Percentiles rank a stretch among this genome's conserved stretches.
These are phyloP conservation scores for Eutrema yunnanense DNA, from an alignment of 345 rosid genomes.

Conservation along the genomic window DNA sequence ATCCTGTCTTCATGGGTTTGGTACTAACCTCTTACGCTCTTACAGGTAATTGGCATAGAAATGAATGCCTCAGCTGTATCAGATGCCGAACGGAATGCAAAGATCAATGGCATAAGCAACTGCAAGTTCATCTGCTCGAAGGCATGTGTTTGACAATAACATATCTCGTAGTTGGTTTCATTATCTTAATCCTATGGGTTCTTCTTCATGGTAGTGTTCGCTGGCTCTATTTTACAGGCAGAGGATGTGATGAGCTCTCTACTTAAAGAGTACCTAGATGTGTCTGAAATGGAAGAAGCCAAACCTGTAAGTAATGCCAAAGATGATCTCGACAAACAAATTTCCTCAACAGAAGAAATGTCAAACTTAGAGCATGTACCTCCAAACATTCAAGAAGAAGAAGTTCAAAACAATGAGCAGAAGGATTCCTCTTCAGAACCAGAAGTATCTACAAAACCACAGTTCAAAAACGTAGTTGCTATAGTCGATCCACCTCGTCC, in stretches of 20 bases:
- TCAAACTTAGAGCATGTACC: conserved; percentile 31
- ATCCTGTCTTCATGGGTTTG: neutral
- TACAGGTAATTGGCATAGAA: conserved; percentile 91
- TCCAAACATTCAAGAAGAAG: conserved; percentile 39
- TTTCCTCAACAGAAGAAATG: conserved; percentile 29
- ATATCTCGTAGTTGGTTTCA: neutral
- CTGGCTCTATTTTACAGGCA: conserved; percentile 42
- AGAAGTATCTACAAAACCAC: conserved; percentile 30
- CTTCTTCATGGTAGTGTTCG: conserved; percentile 1
- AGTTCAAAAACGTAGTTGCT: conserved; percentile 78
- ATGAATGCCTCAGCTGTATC: conserved; percentile 95
- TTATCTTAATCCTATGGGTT: neutral
- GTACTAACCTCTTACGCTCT: conserved; percentile 1
- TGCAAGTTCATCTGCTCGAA: conserved; percentile 83
- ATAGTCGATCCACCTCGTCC: conserved; percentile 96
- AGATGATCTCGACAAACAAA: conserved; percentile 17
- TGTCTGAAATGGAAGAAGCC: conserved; percentile 31
- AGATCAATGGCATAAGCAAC: conserved; percentile 80
- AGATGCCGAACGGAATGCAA: conserved; percentile 87
- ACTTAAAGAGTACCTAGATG: conserved; percentile 56
- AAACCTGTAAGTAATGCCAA: conserved; percentile 31
- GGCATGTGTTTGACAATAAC: conserved; percentile 39
- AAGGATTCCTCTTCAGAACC: conserved; percentile 30
- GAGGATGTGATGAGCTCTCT: conserved; percentile 88
- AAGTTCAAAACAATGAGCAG: conserved; percentile 25